Evolutionary conservation across 306 rosid species (phyloP).

Genomic region (barrel medic (Medicago truncatula)): MtrunA17r5.0-ANR NC_053046.1:11438501-11439000

Average conservation of each 20-base stretch:
- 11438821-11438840: neutral
- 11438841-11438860: constrained; percentile 24
- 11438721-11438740: constrained; percentile 67
- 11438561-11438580: no score
- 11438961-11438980: constrained; percentile 58
- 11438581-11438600: no score
- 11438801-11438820: constrained; percentile 13
- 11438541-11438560: no score
- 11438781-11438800: constrained; percentile 39
- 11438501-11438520: no score
- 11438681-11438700: constrained; percentile 75
- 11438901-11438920: constrained; percentile 2
- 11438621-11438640: no score
- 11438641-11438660: neutral
- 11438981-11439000: constrained; percentile 60
- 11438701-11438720: constrained; percentile 77
- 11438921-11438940: neutral
- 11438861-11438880: no score
- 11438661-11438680: neutral
- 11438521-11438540: no score
- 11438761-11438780: constrained; percentile 44
- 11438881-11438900: constrained; percentile 18
- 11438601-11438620: no score
- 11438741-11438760: constrained; percentile 73
- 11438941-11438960: constrained; percentile 22